Percentiles rank a stretch among this genome's conserved stretches.
Evolutionary conservation across 1,284 basidiomycete genomes (phyloP).

Genomic region (Macrocybe sp.): DNA sequence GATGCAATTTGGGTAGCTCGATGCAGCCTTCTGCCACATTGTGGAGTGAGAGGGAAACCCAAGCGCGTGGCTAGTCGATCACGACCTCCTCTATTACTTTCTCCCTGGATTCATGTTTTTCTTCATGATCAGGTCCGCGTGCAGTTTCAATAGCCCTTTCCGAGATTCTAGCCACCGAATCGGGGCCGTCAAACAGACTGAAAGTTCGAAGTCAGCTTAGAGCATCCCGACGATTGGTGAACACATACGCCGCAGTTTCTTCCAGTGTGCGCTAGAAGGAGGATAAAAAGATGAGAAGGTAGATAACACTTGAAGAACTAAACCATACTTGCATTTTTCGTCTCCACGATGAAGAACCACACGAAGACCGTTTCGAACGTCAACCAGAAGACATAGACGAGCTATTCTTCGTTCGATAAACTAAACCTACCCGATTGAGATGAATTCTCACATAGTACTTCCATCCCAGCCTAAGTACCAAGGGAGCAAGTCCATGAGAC

Average conservation of each 20-base stretch:
- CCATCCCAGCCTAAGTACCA: conserved; percentile 25
- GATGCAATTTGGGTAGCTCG: too few species aligned
- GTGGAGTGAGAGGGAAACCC: conserved; percentile 8
- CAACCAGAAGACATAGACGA: conserved; percentile 40
- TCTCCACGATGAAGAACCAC: conserved; percentile 39
- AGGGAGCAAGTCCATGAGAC: not conserved
- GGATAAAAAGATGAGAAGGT: not conserved
- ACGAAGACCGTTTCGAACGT: conserved; percentile 32
- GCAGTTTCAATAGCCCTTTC: conserved; percentile 14
- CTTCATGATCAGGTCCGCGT: conserved; percentile 6
- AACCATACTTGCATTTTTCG: conserved; percentile 27
- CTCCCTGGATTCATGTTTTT: conserved; percentile 9
- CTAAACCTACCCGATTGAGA: not conserved
- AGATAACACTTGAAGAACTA: not conserved
- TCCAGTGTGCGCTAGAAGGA: conserved; percentile 26
- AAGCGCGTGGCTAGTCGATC: conserved; percentile 12
- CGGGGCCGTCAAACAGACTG: conserved; percentile 31
- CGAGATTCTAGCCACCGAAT: conserved; percentile 23
- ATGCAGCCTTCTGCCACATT: too few species aligned
- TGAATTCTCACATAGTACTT: conserved; percentile 30
- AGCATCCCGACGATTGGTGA: not conserved
- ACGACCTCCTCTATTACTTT: conserved; percentile 5
- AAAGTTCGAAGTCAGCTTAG: conserved; percentile 1
- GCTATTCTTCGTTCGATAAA: conserved; percentile 16
- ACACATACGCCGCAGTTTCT: conserved; percentile 32